Evolutionary conservation across 108 stramenopile genomes (phyloP), one percentile per base, ranked within the genome.

Genomic region (Aurantiochytrium sp.): DNA sequence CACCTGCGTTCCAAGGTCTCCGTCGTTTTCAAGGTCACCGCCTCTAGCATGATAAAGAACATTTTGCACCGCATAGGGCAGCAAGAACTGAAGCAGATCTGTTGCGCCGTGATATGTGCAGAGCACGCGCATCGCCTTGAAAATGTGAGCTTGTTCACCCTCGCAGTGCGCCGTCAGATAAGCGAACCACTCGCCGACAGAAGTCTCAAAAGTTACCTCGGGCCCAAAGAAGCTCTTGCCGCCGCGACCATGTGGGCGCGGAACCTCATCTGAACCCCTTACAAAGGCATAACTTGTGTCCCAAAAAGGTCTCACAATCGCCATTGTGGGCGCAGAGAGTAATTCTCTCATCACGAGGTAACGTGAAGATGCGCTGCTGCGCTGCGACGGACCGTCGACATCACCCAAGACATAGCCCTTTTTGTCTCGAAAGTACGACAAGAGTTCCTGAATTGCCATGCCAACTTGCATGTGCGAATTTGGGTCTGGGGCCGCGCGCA

Each of bases 401-500:
- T 69, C 64, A 18, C 64, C 64, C 14, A 69, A 18, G 10, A 23
- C 64, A 45, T 83, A 83, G 3, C 72, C 72, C 29, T 53, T 83
- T 4, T 83, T 53, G 49, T 83, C 51, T 14, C 55, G 55, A 28
- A 83, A 83, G 28, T 53, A 83, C 12, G 43, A 6, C 45, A 83
- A 53, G 51, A 83, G 76, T 23, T 83, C 49, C 23, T 83, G 76
- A 12, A 83, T 53, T 1, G 76, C 76, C 76, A 83, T 83, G 51
- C 76, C 76, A 6, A 83, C 76, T 35, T 83, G 76, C 76, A 83
- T 83, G 28, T 83, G 76, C 76, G 76, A 83, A 12, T 83, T 47
- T 6, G 76, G 76, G 51, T 83, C 76, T 12, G 76, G 76, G n/a
- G 76, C 76, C 19, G 76, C 76, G 8, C 76, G 45, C 76, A 83